Base-by-base conservation (phyloP, 345 rosid genomes). In the Euphorbia lathyris region DNA sequence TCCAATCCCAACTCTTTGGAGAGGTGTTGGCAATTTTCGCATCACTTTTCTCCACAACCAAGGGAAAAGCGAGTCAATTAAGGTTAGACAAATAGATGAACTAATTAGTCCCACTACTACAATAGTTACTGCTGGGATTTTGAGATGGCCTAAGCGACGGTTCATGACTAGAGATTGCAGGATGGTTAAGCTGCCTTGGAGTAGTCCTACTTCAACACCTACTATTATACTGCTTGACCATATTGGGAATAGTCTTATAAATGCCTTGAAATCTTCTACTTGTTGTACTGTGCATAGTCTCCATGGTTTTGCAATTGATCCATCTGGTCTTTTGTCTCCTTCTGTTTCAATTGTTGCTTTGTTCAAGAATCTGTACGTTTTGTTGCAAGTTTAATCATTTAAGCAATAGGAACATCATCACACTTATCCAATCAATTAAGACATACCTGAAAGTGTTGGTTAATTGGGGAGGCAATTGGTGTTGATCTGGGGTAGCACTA, bases 221-320 rank as follows among this genome's bases (percentile, higher is more conserved):
- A 86, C 13, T 8, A 83, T 57, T 40, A 90, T 57, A 16, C 71
- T 22, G 10, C 77, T 19, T 62, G 84, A 66, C 74, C 79, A 80
- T 5, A 81, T 47, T 17, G 89, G 93, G 27, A 78, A 58, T 59
- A 86, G 74, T 62, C 69, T 77, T 13, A 88, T 20, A 9, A 90
- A 43, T 13, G 72, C 51, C 72, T 90, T 90, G 10, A 86, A 77
- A 76, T 88, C 86, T 70, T 86, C 96, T 42, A 86, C 93, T 77
- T 88, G 86, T 27, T 83, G 83, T 51, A 85, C 81, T 4, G 85
- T 61, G 71, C 88, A 82, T 27, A 87, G 61, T 62, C 83, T 85
- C 90, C 91, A 85, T 3, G 64, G 74, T 26, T 45, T 45, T 12
- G 51, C 51, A 45, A 45, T 16, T 16, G 51, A 45, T 45, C 51